A percentile compares a stretch with the other conserved stretches of the same genome.
These are phyloP conservation scores for Craterostigma plantagineum DNA, from an alignment of 257 asterid species.

Conservation along the genomic window DNA sequence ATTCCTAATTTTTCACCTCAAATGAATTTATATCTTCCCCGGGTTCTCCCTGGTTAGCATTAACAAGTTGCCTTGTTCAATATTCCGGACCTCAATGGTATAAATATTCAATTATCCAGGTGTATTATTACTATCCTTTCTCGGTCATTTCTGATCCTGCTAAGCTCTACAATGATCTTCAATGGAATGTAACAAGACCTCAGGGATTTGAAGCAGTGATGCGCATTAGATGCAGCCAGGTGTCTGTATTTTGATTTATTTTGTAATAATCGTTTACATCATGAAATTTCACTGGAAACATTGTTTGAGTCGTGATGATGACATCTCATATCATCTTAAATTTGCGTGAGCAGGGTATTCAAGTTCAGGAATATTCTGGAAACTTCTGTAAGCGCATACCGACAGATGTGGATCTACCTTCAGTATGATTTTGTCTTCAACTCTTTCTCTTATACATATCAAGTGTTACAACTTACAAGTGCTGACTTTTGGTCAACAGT, in stretches of 20 bases:
- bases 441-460: conserved; percentile 8
- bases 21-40: too few relatives aligned
- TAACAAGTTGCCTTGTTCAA: too few relatives aligned
- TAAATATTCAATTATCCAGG: too few relatives aligned
- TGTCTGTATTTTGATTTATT: conserved; percentile 17
- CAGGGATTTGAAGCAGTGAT: conserved; percentile 99
- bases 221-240: conserved; percentile 99
- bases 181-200: conserved; percentile 95
- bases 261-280: too few relatives aligned
- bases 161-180: conserved; percentile 91
- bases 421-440: conserved; percentile 40
- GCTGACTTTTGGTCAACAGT: too few relatives aligned
- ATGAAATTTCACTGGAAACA: too few relatives aligned
- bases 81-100: too few relatives aligned
- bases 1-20: too few relatives aligned
- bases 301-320: too few relatives aligned
- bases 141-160: conserved; percentile 91
- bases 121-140: conserved; percentile 84
- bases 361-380: conserved; percentile 93
- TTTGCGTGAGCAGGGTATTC: conserved; percentile 52
- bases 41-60: too few relatives aligned
- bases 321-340: too few relatives aligned
- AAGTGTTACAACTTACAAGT: too few relatives aligned
- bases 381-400: conserved; percentile 95
- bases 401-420: conserved; percentile 93